These are phyloP conservation scores for Hypholoma sublateritium DNA, from an alignment of 768 basidiomycete genomes.

Conservation along the genomic window DNA sequence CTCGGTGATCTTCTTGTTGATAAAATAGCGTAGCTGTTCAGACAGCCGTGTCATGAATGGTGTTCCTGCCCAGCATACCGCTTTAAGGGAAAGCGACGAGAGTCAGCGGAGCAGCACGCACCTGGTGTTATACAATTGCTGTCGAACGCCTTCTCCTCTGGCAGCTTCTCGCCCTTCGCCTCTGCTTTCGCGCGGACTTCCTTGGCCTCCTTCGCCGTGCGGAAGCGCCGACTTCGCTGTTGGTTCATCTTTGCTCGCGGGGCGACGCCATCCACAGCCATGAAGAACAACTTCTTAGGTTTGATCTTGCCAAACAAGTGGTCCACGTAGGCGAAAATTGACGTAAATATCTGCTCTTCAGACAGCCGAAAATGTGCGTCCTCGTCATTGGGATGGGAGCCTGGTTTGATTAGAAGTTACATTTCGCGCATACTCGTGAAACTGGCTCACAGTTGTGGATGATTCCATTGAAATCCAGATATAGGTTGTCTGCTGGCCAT, in stretches of 20 bases:
- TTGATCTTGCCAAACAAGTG: constrained; percentile 96
- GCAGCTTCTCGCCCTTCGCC: constrained; percentile 86
- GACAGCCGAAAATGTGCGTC: constrained; percentile 94
- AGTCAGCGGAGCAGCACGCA: constrained; percentile 30
- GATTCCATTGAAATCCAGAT: constrained; percentile 93
- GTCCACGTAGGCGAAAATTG: constrained; percentile 96
- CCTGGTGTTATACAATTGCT: constrained; percentile 99
- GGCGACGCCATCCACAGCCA: constrained; percentile 98
- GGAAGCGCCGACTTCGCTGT: constrained; percentile 89
- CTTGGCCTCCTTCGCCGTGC: constrained; percentile 90
- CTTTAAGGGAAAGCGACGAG: background rate
- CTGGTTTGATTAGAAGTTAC: constrained; percentile 21
- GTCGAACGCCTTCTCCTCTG: constrained; percentile 94
- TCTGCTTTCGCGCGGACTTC: constrained; percentile 87
- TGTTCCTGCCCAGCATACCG: constrained; percentile 58
- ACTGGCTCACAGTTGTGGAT: constrained; percentile 72
- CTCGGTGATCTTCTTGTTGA: constrained; percentile 97
- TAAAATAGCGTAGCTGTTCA: constrained; percentile 89
- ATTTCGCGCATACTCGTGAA: background rate
- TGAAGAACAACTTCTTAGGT: constrained; percentile 96
- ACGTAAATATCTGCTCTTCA: constrained; percentile 96
- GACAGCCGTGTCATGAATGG: constrained; percentile 95
- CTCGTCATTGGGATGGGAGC: constrained; percentile 96
- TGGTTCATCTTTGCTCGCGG: constrained; percentile 99
- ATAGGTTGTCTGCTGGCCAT: constrained; percentile 68